Conservation (phyloP, 2,329 filamentous ascomycete genomes). For the Trichoderma asperellum region DNA sequence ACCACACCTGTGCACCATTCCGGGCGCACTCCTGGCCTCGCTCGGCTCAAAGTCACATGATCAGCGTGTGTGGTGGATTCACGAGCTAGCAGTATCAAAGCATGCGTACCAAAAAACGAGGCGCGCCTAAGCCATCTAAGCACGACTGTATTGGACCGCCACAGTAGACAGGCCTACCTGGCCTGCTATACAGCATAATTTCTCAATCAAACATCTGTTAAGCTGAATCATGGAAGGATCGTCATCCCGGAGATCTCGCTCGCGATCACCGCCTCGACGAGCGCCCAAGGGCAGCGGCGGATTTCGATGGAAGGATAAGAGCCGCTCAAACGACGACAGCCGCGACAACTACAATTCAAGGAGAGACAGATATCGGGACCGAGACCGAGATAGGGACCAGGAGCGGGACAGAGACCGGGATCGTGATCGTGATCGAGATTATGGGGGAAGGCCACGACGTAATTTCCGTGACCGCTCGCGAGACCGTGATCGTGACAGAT, state of each 20-base stretch:
- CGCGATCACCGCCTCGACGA: constrained; percentile 36
- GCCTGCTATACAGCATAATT: not conserved
- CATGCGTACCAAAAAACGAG: not conserved
- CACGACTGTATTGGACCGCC: not conserved
- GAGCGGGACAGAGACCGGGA: not conserved
- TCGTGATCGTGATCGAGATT: constrained; percentile 29
- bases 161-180: not conserved
- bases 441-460: constrained; percentile 43
- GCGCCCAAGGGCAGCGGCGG: constrained; percentile 44
- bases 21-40: not conserved
- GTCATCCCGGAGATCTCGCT: constrained; percentile 34
- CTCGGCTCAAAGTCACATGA: constrained; percentile 7
- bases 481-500: constrained; percentile 40
- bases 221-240: constrained; percentile 35
- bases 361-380: constrained; percentile 39
- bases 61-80: not conserved
- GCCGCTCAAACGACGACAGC: constrained; percentile 51
- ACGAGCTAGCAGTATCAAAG: not conserved
- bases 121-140: not conserved
- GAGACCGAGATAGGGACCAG: constrained; percentile 28
- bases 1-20: not conserved
- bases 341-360: constrained; percentile 44
- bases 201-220: not conserved
- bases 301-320: constrained; percentile 64
- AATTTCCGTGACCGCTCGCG: constrained; percentile 51